Base-by-base conservation (phyloP, 345 rosid species). In the Noccaea bulbosa region DNA sequence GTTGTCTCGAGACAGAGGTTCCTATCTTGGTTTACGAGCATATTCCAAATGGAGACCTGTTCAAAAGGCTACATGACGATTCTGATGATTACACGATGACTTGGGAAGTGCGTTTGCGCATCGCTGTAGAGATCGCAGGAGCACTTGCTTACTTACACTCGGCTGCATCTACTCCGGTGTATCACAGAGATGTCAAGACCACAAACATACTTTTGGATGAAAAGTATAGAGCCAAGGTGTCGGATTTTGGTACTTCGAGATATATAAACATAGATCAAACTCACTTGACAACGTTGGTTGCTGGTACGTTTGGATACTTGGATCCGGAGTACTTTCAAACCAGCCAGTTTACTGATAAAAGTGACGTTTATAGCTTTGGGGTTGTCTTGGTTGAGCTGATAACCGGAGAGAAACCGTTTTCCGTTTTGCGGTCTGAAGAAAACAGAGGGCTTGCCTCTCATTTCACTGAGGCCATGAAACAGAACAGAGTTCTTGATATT, bases 211-310 rank as follows among this genome's bases (percentile, higher is more conserved):
- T 82, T 9, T 33, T 84, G 11, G 80, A 83, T 35, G 75, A 76
- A 1, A 67, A 65, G n/a, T 76, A 66, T 22, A 37, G 72, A 3
- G 85, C 82, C 0, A 85, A 83, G 49, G 82, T 81, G 6, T 72
- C 86, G 0, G 88, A 85, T 70, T 85, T 85, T 47, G 88, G 88
- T 10, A 79, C 82, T 4, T 85, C 83, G 1, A 75, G 82, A 37
- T 52, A 81, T 3, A 76, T 85, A 49, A 83, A 62, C 1, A 6
- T 79, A 14, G 86, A 83, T 30, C 80, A 82, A 12, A 72, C 78
- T 32, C 81, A 80, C 61, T 51, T 85, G 65, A 71, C 82, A 10
- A 84, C 84, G 6, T 39, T 80, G 4, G 79, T 76, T 38, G 50
- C 74, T 7, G 75, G 75, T 17, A 76, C 79, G 30, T 38, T 76